Evolutionary conservation across 2,329 filamentous ascomycete species (phyloP).

Genomic region (Calonectria ilicicola): DNA sequence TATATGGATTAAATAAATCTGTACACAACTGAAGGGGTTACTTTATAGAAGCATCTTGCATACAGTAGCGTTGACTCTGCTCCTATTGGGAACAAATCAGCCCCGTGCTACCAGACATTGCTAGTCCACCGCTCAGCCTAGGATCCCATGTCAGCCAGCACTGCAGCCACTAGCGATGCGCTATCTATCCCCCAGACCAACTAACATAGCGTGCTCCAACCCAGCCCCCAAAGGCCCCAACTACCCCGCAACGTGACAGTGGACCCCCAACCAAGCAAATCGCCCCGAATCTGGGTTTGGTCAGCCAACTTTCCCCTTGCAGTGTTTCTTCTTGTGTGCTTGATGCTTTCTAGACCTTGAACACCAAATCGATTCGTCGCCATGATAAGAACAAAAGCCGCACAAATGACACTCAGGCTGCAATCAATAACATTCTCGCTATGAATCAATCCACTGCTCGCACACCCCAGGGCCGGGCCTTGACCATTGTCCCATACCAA

Average conservation of each 20-base stretch:
- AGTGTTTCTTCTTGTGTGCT: not conserved
- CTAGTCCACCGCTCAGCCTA: not conserved
- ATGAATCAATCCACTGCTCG: not conserved
- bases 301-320: not conserved
- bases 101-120: not conserved
- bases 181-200: not conserved
- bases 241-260: not conserved
- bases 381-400: not conserved
- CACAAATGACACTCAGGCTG: not conserved
- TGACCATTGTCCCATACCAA: conserved; percentile 11
- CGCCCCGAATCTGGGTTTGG: not conserved
- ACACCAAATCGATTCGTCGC: not conserved
- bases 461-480: not conserved
- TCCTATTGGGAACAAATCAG: not conserved
- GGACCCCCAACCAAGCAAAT: not conserved
- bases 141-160: not conserved
- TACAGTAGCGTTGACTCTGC: too few species aligned
- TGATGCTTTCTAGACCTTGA: not conserved
- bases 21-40: too few species aligned
- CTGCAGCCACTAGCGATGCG: not conserved
- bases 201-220: not conserved
- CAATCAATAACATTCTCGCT: not conserved
- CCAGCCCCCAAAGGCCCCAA: not conserved
- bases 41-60: too few species aligned
- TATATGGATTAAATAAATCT: not conserved